These are phyloP conservation scores for Apiospora marii DNA, from an alignment of 2,329 filamentous ascomycete genomes.

Conservation along the genomic window DNA sequence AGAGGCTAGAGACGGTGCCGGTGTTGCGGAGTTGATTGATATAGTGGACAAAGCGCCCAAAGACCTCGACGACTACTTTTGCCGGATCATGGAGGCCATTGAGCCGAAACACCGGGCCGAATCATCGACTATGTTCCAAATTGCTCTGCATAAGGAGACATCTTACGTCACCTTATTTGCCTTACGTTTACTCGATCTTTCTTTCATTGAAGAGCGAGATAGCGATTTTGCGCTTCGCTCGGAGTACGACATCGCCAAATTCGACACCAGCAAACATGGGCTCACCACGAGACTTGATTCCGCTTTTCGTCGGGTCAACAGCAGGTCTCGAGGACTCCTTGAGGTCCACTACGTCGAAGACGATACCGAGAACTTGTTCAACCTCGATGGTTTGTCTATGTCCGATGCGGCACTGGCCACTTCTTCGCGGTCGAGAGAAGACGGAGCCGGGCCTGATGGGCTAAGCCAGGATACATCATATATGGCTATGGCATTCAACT, in stretches of 20 bases:
- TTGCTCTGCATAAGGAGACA: background rate
- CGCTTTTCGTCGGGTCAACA: background rate
- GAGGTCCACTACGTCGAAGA: background rate
- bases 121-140: background rate
- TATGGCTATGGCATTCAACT: background rate
- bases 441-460: background rate
- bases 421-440: too few relatives aligned
- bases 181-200: background rate
- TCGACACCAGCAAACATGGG: background rate
- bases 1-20: background rate
- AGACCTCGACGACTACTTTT: background rate
- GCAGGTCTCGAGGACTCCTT: background rate
- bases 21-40: background rate
- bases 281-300: background rate
- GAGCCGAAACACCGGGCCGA: background rate
- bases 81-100: background rate
- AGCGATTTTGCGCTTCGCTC: background rate
- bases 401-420: too few relatives aligned
- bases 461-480: background rate
- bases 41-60: background rate
- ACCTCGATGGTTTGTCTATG: background rate
- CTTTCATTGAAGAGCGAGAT: background rate
- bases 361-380: background rate
- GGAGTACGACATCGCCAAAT: background rate
- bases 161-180: background rate